Evolutionary conservation across 2,329 filamentous ascomycete genomes (phyloP).

Genomic region (Nemania serpens): DNA sequence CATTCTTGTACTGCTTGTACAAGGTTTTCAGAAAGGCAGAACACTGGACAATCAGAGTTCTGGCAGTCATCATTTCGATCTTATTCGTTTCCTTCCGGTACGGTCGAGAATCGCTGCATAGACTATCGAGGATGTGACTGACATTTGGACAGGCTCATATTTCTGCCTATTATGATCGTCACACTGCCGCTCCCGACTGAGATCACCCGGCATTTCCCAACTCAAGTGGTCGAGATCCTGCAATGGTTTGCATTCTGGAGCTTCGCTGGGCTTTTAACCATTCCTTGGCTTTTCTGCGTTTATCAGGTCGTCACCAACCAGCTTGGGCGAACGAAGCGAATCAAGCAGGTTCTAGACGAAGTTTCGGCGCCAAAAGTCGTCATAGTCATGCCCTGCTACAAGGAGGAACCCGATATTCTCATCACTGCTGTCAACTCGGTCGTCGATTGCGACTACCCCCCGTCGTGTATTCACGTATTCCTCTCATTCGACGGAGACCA

Average conservation of each 20-base stretch:
- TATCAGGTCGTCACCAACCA: conserved; percentile 89
- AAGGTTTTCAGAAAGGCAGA: conserved; percentile 92
- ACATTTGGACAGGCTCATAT: conserved; percentile 66
- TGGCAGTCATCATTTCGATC: conserved; percentile 76
- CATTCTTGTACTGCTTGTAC: conserved; percentile 86
- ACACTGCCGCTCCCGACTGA: conserved; percentile 81
- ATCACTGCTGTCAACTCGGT: conserved; percentile 88
- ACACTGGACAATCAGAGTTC: conserved; percentile 77
- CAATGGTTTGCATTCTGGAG: conserved; percentile 98
- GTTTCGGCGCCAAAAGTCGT: conserved; percentile 89
- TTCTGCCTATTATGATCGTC: conserved; percentile 92
- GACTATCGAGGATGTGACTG: conserved; percentile 7
- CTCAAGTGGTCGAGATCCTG: conserved; percentile 68
- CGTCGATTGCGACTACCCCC: conserved; percentile 90
- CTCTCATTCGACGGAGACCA: conserved; percentile 92
- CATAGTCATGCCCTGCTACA: conserved; percentile 96
- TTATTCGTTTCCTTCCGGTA: conserved; percentile 79
- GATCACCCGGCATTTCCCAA: conserved; percentile 75
- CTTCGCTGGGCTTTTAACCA: conserved; percentile 80
- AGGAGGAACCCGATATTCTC: conserved; percentile 83
- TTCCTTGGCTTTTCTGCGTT: conserved; percentile 92
- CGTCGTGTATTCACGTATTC: conserved; percentile 91
- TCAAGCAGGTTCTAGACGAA: conserved; percentile 85
- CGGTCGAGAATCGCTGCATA: not conserved
- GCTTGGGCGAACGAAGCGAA: conserved; percentile 77